Evolutionary conservation across 1,284 basidiomycete genomes (phyloP).

Genomic region (Macrocybe sp.): DNA sequence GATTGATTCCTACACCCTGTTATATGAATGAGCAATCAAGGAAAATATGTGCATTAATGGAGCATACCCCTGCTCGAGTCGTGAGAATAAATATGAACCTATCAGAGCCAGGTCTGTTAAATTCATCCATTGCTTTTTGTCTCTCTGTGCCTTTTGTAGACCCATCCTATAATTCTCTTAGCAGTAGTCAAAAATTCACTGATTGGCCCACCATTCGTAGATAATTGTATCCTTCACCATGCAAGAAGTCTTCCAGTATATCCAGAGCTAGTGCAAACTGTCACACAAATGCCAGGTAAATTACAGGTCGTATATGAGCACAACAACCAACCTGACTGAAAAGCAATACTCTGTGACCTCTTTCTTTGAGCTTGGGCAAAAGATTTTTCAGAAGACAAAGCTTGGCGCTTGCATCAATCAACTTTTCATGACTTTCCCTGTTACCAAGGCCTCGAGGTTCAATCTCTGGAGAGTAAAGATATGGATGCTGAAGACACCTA

Average conservation of each 20-base stretch:
- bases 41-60: slow-evolving; percentile 1
- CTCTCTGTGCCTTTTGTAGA: slow-evolving; percentile 83
- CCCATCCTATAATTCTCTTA: slow-evolving; percentile 64
- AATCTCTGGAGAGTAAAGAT: slow-evolving; percentile 78
- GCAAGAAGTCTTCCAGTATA: slow-evolving; percentile 90
- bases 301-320: slow-evolving; percentile 1
- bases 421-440: slow-evolving; percentile 68
- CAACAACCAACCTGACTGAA: slow-evolving; percentile 84
- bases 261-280: slow-evolving; percentile 92
- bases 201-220: slow-evolving; percentile 70
- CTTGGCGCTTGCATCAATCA: slow-evolving; percentile 86
- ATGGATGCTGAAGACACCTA: slow-evolving; percentile 87
- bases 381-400: slow-evolving; percentile 79
- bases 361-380: slow-evolving; percentile 83
- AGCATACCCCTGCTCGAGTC: slow-evolving; percentile 86
- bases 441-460: slow-evolving; percentile 66
- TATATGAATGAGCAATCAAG: slow-evolving; percentile 1
- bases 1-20: slow-evolving; percentile 83
- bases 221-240: slow-evolving; percentile 86
- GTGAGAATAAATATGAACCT: slow-evolving; percentile 89
- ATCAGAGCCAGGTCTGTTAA: slow-evolving; percentile 84
- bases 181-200: slow-evolving; percentile 5
- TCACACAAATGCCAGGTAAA: slow-evolving; percentile 1
- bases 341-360: slow-evolving; percentile 91
- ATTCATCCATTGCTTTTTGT: slow-evolving; percentile 93